Conservation (phyloP, 768 basidiomycete genomes). For the Lactarius sp. region DNA sequence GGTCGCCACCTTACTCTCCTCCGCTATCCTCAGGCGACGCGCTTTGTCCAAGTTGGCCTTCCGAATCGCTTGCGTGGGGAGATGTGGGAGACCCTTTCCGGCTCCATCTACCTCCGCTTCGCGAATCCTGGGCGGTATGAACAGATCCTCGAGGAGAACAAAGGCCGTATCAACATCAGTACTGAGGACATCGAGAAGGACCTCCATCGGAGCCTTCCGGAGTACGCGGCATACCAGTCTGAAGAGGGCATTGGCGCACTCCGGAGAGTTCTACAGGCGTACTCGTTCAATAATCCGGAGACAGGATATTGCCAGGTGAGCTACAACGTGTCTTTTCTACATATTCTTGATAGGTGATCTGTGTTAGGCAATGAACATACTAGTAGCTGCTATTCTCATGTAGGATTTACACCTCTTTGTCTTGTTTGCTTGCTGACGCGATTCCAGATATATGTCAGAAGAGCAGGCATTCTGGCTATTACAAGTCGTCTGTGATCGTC, state of each 20-base stretch:
- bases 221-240: constrained; percentile 93
- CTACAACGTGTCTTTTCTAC: constrained; percentile 1
- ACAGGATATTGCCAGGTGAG: constrained; percentile 89
- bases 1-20: constrained; percentile 93
- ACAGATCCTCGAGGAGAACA: constrained; percentile 66
- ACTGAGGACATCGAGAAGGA: constrained; percentile 99
- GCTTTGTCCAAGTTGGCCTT: constrained; percentile 95
- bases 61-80: constrained; percentile 94
- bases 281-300: constrained; percentile 92
- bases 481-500: constrained; percentile 88
- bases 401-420: constrained; percentile 34
- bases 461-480: constrained; percentile 98
- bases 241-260: constrained; percentile 82
- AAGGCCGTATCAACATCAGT: constrained; percentile 75
- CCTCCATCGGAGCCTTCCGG: constrained; percentile 89
- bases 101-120: constrained; percentile 87
- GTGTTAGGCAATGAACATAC: constrained; percentile 89
- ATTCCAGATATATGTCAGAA: constrained; percentile 92
- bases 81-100: constrained; percentile 97
- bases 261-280: constrained; percentile 88
- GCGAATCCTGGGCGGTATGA: constrained; percentile 81
- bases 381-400: constrained; percentile 94
- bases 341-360: constrained; percentile 4
- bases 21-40: constrained; percentile 93
- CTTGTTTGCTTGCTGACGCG: constrained; percentile 7